These are phyloP conservation scores for Fusarium buxicola DNA, from an alignment of 2,329 filamentous ascomycete genomes.

Conservation along the genomic window DNA sequence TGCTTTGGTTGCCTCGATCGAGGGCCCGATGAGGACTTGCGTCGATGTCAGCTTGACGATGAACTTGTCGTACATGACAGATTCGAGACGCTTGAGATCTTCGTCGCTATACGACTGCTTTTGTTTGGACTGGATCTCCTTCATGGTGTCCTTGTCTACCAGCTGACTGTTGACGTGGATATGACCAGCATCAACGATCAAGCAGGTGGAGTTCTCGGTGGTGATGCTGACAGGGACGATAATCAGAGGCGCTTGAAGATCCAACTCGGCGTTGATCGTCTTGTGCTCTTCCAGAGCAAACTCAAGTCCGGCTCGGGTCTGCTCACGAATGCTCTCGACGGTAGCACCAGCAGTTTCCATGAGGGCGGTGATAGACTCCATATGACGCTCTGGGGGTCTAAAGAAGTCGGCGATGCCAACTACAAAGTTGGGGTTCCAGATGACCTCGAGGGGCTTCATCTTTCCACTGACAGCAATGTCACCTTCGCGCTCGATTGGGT, in stretches of 20 bases:
- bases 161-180: constrained; percentile 94
- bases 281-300: constrained; percentile 98
- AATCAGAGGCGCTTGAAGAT: constrained; percentile 94
- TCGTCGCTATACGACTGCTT: constrained; percentile 87
- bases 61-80: constrained; percentile 98
- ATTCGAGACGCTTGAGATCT: constrained; percentile 88
- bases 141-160: constrained; percentile 89
- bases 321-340: constrained; percentile 92
- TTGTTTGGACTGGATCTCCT: constrained; percentile 91
- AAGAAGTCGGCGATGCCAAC: constrained; percentile 95
- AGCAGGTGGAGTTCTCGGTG: constrained; percentile 80
- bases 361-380: constrained; percentile 96
- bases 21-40: constrained; percentile 93
- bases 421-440: constrained; percentile 96
- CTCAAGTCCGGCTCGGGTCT: constrained; percentile 94
- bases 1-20: constrained; percentile 87
- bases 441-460: constrained; percentile 93
- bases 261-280: constrained; percentile 95
- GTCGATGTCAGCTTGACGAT: constrained; percentile 92
- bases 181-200: constrained; percentile 96
- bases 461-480: constrained; percentile 92
- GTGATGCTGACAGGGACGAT: constrained; percentile 96
- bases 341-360: constrained; percentile 97
- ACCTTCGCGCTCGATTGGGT: constrained; percentile 91
- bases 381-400: constrained; percentile 93